A percentile compares a stretch with the other conserved stretches of the same genome.
Evolutionary conservation across 2,329 filamentous ascomycete genomes (phyloP).

Genomic region (Pezicula carpinea): DNA sequence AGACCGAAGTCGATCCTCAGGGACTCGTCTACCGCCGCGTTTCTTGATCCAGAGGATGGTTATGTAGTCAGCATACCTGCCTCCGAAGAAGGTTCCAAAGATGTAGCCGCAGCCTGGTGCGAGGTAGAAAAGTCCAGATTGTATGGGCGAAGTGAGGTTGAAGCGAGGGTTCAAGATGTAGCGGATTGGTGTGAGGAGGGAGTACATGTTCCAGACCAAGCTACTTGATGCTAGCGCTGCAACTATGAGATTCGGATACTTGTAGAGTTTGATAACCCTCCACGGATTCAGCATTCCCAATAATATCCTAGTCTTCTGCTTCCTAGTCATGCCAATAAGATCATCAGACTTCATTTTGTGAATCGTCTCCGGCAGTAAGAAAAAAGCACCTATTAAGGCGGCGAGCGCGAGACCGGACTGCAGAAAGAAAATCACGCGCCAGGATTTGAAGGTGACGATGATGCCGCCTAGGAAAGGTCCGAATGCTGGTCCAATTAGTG

Average conservation of each 20-base stretch:
- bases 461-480: conserved; percentile 70
- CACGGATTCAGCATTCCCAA: conserved; percentile 63
- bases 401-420: conserved; percentile 63
- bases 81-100: conserved; percentile 65
- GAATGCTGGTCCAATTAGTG: conserved; percentile 65
- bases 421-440: conserved; percentile 75
- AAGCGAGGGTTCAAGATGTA: conserved; percentile 74
- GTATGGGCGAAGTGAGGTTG: conserved; percentile 58
- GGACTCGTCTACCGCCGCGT: conserved; percentile 52
- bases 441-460: conserved; percentile 68
- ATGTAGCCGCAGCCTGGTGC: conserved; percentile 69
- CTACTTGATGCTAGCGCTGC: conserved; percentile 55
- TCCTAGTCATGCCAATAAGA: conserved; percentile 47
- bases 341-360: conserved; percentile 59
- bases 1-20: conserved; percentile 63
- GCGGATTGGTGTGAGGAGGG: conserved; percentile 63
- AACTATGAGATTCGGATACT: conserved; percentile 64
- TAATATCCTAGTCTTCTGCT: conserved; percentile 48
- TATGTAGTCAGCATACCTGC: conserved; percentile 62
- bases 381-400: conserved; percentile 54
- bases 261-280: conserved; percentile 58
- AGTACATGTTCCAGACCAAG: conserved; percentile 74
- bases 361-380: conserved; percentile 70
- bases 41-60: conserved; percentile 62
- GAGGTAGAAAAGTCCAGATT: conserved; percentile 69